phyloP scores from a whole-genome alignment of 441 rosid genomes.

The Metrosideros polymorpha region DNA sequence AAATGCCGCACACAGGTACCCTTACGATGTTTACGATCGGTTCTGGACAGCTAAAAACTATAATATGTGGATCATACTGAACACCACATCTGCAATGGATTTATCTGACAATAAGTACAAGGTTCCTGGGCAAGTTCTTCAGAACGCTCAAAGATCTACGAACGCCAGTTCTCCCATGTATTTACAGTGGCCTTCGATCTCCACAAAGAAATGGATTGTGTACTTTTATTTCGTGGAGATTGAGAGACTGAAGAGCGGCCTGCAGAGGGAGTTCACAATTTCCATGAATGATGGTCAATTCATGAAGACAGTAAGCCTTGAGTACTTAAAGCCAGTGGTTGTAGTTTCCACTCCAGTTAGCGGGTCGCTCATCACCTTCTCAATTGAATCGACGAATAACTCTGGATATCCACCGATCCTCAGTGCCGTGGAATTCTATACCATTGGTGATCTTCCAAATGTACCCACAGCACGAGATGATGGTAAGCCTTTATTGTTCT shows the following conservation, averaged over 20 bases:
- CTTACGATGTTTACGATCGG: background rate
- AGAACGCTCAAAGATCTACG: background rate
- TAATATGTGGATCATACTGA: rapidly evolving
- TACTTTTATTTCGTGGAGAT: slow-evolving; percentile 1
- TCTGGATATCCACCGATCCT: slow-evolving; percentile 25
- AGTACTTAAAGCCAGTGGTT: background rate
- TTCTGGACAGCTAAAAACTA: rapidly evolving
- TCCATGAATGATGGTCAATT: background rate
- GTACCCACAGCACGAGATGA: slow-evolving; percentile 15
- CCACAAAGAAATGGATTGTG: background rate
- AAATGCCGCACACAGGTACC: background rate
- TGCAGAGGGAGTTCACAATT: background rate
- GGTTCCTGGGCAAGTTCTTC: background rate
- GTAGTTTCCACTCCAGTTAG: background rate
- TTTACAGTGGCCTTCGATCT: rapidly evolving
- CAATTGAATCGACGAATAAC: background rate
- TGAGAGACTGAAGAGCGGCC: background rate
- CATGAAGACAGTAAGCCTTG: background rate
- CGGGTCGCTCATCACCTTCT: slow-evolving; percentile 12
- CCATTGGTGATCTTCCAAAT: background rate
- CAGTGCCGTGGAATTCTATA: slow-evolving; percentile 24
- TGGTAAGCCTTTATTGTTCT: slow-evolving; percentile 4
- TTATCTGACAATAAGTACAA: background rate
- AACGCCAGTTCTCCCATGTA: background rate
- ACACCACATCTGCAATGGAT: background rate